Evolutionary conservation across 306 rosid species (phyloP), one percentile per base, ranked within the genome.

Genomic region (Mimosa pudica): DNA sequence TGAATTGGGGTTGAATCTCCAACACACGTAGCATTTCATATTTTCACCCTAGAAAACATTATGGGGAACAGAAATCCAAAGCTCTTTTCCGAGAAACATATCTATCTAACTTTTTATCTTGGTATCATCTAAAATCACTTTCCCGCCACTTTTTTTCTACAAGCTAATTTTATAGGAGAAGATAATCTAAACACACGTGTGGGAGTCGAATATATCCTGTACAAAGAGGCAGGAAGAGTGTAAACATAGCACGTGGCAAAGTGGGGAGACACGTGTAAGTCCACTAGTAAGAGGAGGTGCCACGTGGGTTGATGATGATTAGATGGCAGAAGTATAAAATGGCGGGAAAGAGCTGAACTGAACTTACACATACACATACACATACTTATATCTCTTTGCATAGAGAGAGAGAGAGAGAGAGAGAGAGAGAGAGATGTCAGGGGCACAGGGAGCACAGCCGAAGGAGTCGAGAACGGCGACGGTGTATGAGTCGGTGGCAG

Each of bases 401-500:
- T 24, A 24, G 30, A 5, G 8, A 5, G 41, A 24, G 41, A 61
- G 17, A 61, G 67, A 61, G 17, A 0, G 14, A 66, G 57, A 61
- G 17, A 61, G 67, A 61, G 17, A 0, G 14, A 66, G 57, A 48
- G 70, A 42, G 13, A 93, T 91, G 98, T 94, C 96, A 9, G 97
- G 97, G 64, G 96, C 94, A 84, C 97, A 94, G 71, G 98, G 96
- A 75, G 85, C 97, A 71, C 88, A 88, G 70, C 92, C 94, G 62
- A 86, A 86, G 74, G 92, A 78, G 54, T 72, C 91, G 68, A 80
- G 74, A 63, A 88, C 94, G 74, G 92, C 97, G 60, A 92, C 96
- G 1, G 83, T 86, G 8, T 94, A 92, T 68, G 86, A 89, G 76
- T 92, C 92, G 16, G 76, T 83, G 41, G 79, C 66, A 24, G 98